Conservation (phyloP, 306 rosid species). For the Trifolium subterraneum region DNA sequence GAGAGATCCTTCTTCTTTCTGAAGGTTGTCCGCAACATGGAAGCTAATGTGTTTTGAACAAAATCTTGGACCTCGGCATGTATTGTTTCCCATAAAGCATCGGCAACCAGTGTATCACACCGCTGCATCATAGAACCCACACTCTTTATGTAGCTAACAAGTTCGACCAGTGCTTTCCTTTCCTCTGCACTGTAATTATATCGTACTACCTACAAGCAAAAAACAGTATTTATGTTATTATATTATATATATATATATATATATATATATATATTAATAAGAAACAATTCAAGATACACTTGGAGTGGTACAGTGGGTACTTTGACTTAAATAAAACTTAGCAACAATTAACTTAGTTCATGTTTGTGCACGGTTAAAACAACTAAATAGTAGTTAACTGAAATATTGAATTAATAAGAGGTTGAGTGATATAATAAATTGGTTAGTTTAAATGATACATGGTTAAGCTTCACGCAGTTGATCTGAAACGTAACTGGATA, state of each 20-base stretch:
- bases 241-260: constrained; percentile 25
- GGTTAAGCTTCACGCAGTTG: constrained; percentile 1
- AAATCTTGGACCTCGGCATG: constrained; percentile 99
- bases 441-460: constrained; percentile 24
- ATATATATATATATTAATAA: constrained; percentile 22
- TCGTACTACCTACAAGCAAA: constrained; percentile 77
- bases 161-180: constrained; percentile 89
- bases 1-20: constrained; percentile 97
- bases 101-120: constrained; percentile 90
- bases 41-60: constrained; percentile 93
- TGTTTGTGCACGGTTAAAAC: constrained; percentile 6
- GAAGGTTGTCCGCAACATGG: constrained; percentile 91
- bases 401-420: constrained; percentile 17
- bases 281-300: constrained; percentile 29
- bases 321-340: constrained; percentile 21
- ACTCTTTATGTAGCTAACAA: constrained; percentile 95
- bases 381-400: constrained; percentile 3
- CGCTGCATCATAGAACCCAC: constrained; percentile 96
- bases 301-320: background rate
- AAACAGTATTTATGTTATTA: constrained; percentile 23
- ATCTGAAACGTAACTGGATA: background rate
- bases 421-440: constrained; percentile 19
- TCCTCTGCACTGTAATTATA: constrained; percentile 90
- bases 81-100: constrained; percentile 98
- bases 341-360: constrained; percentile 11